Conservation (phyloP, 805 yeast species). For the Hanseniaspora lindneri region DNA sequence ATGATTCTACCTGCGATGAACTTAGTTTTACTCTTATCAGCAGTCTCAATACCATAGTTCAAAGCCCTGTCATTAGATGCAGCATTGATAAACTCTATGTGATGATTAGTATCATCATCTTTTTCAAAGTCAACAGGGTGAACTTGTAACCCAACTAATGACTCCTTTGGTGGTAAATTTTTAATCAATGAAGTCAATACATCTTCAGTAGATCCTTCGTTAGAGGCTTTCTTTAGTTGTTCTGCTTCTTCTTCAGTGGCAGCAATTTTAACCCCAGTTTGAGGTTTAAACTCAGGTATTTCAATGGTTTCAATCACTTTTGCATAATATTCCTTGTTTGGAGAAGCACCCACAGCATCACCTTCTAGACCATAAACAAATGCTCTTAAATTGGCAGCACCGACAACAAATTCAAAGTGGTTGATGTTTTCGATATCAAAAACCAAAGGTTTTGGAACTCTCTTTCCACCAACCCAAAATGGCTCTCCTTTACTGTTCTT, state of each 20-base stretch:
- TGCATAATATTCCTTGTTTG: conserved; percentile 38
- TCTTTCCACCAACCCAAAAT: conserved; percentile 96
- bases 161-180: conserved; percentile 75
- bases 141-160: conserved; percentile 78
- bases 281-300: conserved; percentile 62
- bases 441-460: conserved; percentile 79
- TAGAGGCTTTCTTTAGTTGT: conserved; percentile 44
- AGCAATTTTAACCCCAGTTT: conserved; percentile 65
- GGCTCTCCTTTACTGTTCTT: conserved; percentile 80
- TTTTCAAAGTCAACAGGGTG: conserved; percentile 91
- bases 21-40: conserved; percentile 81
- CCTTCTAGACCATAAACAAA: conserved; percentile 82
- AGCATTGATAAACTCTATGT: conserved; percentile 88
- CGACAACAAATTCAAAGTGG: conserved; percentile 72
- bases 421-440: conserved; percentile 67
- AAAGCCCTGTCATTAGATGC: conserved; percentile 93
- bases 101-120: conserved; percentile 94
- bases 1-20: conserved; percentile 96
- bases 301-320: conserved; percentile 40
- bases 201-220: conserved; percentile 40
- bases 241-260: conserved; percentile 81
- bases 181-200: conserved; percentile 59
- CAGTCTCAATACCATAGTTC: conserved; percentile 79
- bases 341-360: conserved; percentile 37
- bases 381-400: conserved; percentile 86